Conservation (phyloP, 2,329 filamentous ascomycete species). For the Arthrobotrys conoides region DNA sequence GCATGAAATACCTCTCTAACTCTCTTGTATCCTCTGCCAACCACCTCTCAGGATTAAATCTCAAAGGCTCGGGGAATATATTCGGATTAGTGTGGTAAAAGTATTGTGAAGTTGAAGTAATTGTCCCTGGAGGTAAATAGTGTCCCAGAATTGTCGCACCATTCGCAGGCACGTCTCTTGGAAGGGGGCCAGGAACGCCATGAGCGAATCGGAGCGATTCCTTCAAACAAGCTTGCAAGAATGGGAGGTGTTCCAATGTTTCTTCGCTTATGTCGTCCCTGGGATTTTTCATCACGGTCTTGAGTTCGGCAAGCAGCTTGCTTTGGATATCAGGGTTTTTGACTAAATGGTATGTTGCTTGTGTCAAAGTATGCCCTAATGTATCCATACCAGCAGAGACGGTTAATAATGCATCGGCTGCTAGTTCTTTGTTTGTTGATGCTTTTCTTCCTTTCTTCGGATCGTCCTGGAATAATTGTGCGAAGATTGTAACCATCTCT, state of each 20-base stretch:
- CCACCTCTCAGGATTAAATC: slow-evolving; percentile 43
- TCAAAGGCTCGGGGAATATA: slow-evolving; percentile 47
- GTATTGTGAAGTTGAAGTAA: slow-evolving; percentile 28
- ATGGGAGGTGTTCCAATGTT: slow-evolving; percentile 39
- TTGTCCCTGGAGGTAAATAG: slow-evolving; percentile 27
- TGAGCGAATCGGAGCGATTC: slow-evolving; percentile 46
- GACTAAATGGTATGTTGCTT: slow-evolving; percentile 29
- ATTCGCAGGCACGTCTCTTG: slow-evolving; percentile 23
- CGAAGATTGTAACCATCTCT: slow-evolving; percentile 42
- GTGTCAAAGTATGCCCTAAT: slow-evolving; percentile 15
- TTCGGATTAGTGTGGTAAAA: slow-evolving; percentile 41
- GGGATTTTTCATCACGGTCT: slow-evolving; percentile 34
- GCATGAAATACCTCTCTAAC: slow-evolving; percentile 52
- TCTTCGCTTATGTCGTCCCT: slow-evolving; percentile 44
- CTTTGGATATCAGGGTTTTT: slow-evolving; percentile 32
- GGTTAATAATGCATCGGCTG: slow-evolving; percentile 18
- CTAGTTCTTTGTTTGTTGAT: slow-evolving; percentile 24
- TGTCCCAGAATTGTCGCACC: slow-evolving; percentile 37
- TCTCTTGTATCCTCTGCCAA: slow-evolving; percentile 22
- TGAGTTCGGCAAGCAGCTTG: slow-evolving; percentile 38
- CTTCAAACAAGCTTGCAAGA: slow-evolving; percentile 45
- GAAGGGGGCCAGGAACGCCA: slow-evolving; percentile 24
- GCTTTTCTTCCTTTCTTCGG: slow-evolving; percentile 38
- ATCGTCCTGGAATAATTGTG: slow-evolving; percentile 40
- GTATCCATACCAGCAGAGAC: slow-evolving; percentile 52